Percentiles rank a stretch among this genome's conserved stretches.
Conservation (phyloP, 2,329 filamentous ascomycete genomes). For the Neonectria magnoliae region DNA sequence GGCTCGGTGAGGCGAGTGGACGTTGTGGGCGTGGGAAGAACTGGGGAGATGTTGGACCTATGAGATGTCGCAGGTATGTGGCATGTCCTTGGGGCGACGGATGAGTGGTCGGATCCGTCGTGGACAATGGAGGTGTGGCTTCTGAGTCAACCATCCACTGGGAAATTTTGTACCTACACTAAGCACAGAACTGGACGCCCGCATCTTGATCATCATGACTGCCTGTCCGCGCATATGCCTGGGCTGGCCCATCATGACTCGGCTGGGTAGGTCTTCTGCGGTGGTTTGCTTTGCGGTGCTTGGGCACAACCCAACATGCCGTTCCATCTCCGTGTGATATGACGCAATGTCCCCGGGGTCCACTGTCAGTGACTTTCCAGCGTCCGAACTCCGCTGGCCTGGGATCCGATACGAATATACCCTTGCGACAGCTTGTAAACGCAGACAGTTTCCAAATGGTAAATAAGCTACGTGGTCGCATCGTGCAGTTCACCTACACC, state of each 20-base stretch:
- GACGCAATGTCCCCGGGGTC: neutral
- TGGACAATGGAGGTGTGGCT: neutral
- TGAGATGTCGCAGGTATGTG: slow-evolving; percentile 9
- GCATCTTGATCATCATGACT: neutral
- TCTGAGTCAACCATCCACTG: neutral
- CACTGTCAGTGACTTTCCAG: neutral
- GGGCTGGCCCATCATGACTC: neutral
- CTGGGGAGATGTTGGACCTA: slow-evolving; percentile 5
- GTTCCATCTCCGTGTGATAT: neutral
- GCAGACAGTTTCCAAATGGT: neutral
- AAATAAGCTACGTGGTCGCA: neutral
- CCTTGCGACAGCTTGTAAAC: neutral
- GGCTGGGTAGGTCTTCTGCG: neutral
- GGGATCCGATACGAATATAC: neutral
- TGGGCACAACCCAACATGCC: too few relatives aligned
- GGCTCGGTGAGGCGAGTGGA: slow-evolving; percentile 11
- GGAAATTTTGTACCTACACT: neutral
- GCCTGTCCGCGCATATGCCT: neutral
- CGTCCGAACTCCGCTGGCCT: neutral
- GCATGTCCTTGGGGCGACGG: neutral
- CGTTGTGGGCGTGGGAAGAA: neutral
- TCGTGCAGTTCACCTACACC: neutral
- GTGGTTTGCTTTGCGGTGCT: neutral
- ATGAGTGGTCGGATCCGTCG: slow-evolving; percentile 8
- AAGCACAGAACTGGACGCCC: neutral